These are phyloP conservation scores for Emergomyces africanus DNA, from an alignment of 2,329 filamentous ascomycete genomes.

Conservation along the genomic window DNA sequence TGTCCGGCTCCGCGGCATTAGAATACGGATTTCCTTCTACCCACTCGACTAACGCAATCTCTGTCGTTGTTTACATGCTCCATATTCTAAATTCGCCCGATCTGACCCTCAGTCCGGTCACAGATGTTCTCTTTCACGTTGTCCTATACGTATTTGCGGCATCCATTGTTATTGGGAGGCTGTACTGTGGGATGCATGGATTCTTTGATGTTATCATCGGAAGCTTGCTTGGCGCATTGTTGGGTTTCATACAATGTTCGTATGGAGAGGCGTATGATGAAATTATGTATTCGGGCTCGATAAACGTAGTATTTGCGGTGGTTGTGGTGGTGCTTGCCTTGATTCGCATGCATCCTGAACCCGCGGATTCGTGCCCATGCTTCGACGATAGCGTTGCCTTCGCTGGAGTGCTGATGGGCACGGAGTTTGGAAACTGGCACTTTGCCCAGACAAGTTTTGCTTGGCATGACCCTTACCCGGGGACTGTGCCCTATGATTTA, in stretches of 20 bases:
- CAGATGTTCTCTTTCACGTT: slow-evolving; percentile 50
- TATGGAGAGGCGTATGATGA: slow-evolving; percentile 51
- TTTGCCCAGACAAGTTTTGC: slow-evolving; percentile 48
- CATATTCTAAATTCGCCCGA: slow-evolving; percentile 54
- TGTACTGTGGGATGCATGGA: slow-evolving; percentile 99
- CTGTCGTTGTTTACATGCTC: slow-evolving; percentile 75
- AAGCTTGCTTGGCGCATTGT: slow-evolving; percentile 57
- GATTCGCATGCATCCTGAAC: slow-evolving; percentile 85
- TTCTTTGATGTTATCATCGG: slow-evolving; percentile 84
- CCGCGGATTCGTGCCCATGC: slow-evolving; percentile 91
- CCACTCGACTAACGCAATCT: slow-evolving; percentile 93
- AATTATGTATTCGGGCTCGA: slow-evolving; percentile 54
- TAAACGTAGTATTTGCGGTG: slow-evolving; percentile 51
- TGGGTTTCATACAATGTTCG: slow-evolving; percentile 43
- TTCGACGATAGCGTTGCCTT: slow-evolving; percentile 95
- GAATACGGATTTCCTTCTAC: slow-evolving; percentile 98
- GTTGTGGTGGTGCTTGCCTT: slow-evolving; percentile 57
- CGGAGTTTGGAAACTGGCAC: slow-evolving; percentile 75
- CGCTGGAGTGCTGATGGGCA: slow-evolving; percentile 75
- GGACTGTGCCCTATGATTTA: slow-evolving; percentile 52
- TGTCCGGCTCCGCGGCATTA: slow-evolving; percentile 78
- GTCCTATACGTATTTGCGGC: slow-evolving; percentile 72
- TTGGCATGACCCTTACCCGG: slow-evolving; percentile 41
- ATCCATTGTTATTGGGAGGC: slow-evolving; percentile 78
- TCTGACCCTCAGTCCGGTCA: slow-evolving; percentile 46